Evolutionary conservation across 2,329 filamentous ascomycete genomes (phyloP).

Genomic region (Fulvia fulva): DNA sequence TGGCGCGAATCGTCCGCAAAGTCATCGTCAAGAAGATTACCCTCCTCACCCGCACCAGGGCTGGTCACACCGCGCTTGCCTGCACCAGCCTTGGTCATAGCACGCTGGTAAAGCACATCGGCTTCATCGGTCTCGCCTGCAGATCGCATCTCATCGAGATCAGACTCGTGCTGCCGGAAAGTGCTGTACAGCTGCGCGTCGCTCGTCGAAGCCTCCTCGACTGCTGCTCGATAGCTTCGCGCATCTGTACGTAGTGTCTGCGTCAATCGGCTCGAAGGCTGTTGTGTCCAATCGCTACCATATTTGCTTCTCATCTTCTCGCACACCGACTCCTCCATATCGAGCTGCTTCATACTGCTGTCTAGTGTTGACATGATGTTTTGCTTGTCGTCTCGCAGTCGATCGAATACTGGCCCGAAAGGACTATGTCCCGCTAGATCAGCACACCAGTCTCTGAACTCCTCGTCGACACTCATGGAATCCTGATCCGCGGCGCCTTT

Average conservation of each 20-base stretch:
- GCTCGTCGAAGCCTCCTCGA: conserved; percentile 84
- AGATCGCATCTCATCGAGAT: conserved; percentile 92
- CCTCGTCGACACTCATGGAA: conserved; percentile 73
- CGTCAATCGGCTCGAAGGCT: conserved; percentile 86
- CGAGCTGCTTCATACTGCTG: conserved; percentile 77
- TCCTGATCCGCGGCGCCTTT: conserved; percentile 93
- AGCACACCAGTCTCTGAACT: conserved; percentile 90
- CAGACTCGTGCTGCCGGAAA: conserved; percentile 76
- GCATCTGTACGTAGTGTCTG: conserved; percentile 84
- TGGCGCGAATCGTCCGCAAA: conserved; percentile 75
- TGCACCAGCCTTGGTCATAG: conserved; percentile 72
- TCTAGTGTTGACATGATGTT: conserved; percentile 70
- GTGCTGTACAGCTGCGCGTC: conserved; percentile 80
- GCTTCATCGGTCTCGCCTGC: conserved; percentile 83
- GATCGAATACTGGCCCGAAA: conserved; percentile 74
- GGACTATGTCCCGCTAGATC: conserved; percentile 83
- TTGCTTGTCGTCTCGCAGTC: conserved; percentile 71
- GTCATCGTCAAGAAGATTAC: conserved; percentile 84
- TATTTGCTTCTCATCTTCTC: conserved; percentile 99
- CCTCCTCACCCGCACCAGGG: conserved; percentile 54
- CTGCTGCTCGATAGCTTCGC: conserved; percentile 77
- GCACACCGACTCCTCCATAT: conserved; percentile 96
- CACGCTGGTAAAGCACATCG: conserved; percentile 82
- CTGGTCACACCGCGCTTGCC: conserved; percentile 60
- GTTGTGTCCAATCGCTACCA: conserved; percentile 91